Base-by-base conservation (phyloP, 2,329 filamentous ascomycete species). In the Penicillium sp. region DNA sequence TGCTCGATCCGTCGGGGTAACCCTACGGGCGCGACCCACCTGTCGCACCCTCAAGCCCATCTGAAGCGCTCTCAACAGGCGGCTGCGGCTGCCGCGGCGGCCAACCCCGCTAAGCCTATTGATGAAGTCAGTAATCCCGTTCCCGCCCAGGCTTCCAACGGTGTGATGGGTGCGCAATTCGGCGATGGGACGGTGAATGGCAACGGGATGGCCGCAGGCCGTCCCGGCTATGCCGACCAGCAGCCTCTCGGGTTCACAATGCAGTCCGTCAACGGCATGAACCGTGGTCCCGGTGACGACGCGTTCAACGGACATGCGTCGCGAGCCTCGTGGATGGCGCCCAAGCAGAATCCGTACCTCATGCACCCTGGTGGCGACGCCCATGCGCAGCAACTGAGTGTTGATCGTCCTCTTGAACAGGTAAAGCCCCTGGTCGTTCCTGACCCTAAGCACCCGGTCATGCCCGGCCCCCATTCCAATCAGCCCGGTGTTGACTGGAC, bases 1-100 rank as follows among this genome's bases (percentile, higher is more conserved):
- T 99, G 94, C 78, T 96, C 94, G 35, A 90, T 96, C 60, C 87
- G 94, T 66, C 87, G 94, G 69, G 94, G 94, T 52, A 97, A 97
- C 75, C 92, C 94, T 48, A 96, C 91, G 14, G 92, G 92, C 63
- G 90, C 90, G 57, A 96, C 89, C 68, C 94, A 99, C 77, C 76
- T 99, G 73, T 95, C 92, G 63, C 91, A 96, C 75, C 90, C 91
- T 31, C 89, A 92, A 74, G 88, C 89, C 59, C 90, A 95, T 74
- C 81, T 94, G 67, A 92, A 91, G 79, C 92, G 91, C 76, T 72
- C 73, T 65, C 77, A 76, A 41, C 48, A 62, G 53, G 54, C 56
- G 45, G 60, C 60, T 44, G 60, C 60, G 45, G 57, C 57, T 41
- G 55, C 58, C 43, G 74, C 73, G 50, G 74, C 72, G 53, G 70